Evolutionary conservation across 768 basidiomycete genomes (phyloP), one percentile per base, ranked within the genome.

Genomic region (Mycena olivaceomarginata): DNA sequence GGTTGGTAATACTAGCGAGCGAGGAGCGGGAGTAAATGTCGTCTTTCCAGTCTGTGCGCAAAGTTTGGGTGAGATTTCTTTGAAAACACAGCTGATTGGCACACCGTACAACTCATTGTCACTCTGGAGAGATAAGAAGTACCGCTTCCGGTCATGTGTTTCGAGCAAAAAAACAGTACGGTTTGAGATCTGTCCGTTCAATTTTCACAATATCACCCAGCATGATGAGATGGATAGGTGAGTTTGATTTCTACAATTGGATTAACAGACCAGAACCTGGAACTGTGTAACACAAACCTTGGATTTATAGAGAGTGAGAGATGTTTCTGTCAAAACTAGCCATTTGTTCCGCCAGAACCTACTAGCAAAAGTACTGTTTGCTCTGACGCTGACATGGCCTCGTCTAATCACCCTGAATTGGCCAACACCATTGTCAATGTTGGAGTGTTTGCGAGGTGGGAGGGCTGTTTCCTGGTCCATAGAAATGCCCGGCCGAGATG

Each of bases 1-100:
- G 98, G 80, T 95, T 95, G 84, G 94, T 95, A 59, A 98, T 96
- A 37, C 98, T 97, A 93, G 97, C 96, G 64, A 97, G 89, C 3
- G 98, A 97, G 82, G 95, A 97, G 64, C 97, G 92, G 9, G 92
- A 92, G 86, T 99, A 99, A 75, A 99, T 94, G 83, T 98, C 97
- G 83, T 99, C 98, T 85, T 98, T 95, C 98, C 98, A 99, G 20
- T 94, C 78, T 79, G 12, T 2, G 59, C 8, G 37, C 39, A 15
- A 65, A 56, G 48, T 39, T 25, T 12, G 37, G 16, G 1, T 7
- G n/a, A 25, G 56, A 43, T n/a, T 9, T 37, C 6, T n/a, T 39
- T 5, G 43, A 22, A 18, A 5, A 43, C n/a, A 37, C 5, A 41
- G 31, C 4, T 7, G 59, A 62, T 4, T 2, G 45, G 25, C 78